These are phyloP conservation scores for Saccharomycopsis sp. DNA, from an alignment of 805 yeast genomes.

Conservation along the genomic window DNA sequence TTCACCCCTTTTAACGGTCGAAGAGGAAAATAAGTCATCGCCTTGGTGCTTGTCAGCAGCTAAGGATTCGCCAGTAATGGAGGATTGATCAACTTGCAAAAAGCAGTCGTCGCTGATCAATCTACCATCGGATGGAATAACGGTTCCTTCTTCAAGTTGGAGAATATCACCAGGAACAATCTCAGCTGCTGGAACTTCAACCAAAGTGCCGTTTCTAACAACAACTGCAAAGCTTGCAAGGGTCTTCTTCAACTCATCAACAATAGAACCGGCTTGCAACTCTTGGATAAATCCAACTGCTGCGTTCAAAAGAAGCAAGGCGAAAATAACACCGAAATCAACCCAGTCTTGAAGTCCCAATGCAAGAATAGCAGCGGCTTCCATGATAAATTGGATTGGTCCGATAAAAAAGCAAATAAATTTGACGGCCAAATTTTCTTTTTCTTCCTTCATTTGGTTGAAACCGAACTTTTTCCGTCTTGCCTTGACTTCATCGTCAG, in stretches of 20 bases:
- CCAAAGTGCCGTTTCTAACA: constrained; percentile 70
- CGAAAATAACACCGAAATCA: no score
- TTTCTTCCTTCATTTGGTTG: no score
- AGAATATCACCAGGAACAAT: constrained; percentile 96
- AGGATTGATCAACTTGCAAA: no score
- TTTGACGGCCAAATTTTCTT: no score
- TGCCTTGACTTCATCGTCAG: no score
- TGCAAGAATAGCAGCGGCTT: no score
- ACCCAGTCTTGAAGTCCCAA: no score
- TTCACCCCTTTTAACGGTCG: constrained; percentile 3
- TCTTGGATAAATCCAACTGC: no score
- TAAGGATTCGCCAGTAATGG: constrained; percentile 92
- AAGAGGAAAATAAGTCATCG: constrained; percentile 2
- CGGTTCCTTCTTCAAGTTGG: constrained; percentile 92
- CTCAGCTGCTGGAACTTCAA: constrained; percentile 72
- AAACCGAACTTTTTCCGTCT: no score
- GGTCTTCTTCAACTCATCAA: background rate
- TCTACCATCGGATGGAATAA: constrained; percentile 89
- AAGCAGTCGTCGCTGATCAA: constrained; percentile 76
- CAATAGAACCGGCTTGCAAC: constrained; percentile 71
- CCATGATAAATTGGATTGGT: no score
- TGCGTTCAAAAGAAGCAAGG: no score
- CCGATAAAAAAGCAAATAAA: no score
- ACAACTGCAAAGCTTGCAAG: constrained; percentile 78
- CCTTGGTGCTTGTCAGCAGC: constrained; percentile 79